Evolutionary conservation across 1,284 basidiomycete genomes (phyloP), one percentile per base, ranked within the genome.

Genomic region (Anthracocystis panici-leucophaei): DNA sequence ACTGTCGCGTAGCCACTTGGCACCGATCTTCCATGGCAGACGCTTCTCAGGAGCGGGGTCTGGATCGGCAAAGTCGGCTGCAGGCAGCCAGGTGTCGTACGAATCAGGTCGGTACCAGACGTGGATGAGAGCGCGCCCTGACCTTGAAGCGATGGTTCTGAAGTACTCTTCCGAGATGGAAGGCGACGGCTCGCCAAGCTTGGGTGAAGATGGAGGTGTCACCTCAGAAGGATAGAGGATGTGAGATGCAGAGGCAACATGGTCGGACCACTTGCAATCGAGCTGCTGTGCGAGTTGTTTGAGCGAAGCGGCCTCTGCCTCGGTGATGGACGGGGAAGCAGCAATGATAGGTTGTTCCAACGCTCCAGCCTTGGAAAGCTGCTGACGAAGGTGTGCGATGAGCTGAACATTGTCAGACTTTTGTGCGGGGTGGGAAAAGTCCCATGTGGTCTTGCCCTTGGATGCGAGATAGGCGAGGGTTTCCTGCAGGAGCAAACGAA

Each of bases 61-160:
- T 1, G 83, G 83, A 12, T 79, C 77, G 31, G 82, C 76, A 74
- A 85, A 85, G 62, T 82, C 82, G 42, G 75, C 66, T 29, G 82
- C 81, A 1, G 84, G 82, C 7, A 85, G 74, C 84, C 84, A 85
- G n/a, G 82, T 83, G 60, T 85, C 84, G 72, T 84, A 84, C n/a
- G 84, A 85, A 63, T 85, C 83, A 27, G 84, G 84, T 10, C 84
- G 74, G 70, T 85, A 85, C 84, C 84, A 85, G 27, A 85, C 84
- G 64, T 85, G 84, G 44, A 85, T 82, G 41, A 85, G 77, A 8
- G 83, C 81, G 21, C 79, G 73, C n/a, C 76, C 75, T 18, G 69
- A 68, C 50, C 69, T 67, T n/a, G 75, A 70, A 5, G 84, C 79
- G 8, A 85, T 62, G n/a, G 83, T 82, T 33, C 84, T 70, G 78